These are phyloP conservation scores for Sporodiniella umbellata DNA, from an alignment of 371 early-diverging fungal species.

Conservation along the genomic window DNA sequence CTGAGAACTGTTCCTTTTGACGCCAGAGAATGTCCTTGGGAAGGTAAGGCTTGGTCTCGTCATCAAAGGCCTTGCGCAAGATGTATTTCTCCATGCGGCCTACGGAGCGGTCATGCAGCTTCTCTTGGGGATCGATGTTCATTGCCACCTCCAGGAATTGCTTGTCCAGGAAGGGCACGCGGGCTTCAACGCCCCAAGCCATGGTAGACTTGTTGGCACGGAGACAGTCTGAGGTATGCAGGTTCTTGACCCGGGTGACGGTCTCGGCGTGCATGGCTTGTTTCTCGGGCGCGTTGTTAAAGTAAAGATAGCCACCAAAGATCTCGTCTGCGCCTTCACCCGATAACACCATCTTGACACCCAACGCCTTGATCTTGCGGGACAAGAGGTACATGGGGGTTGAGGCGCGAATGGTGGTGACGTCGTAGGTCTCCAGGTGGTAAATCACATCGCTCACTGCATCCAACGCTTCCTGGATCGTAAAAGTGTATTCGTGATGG, in stretches of 20 bases:
- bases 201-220: constrained; percentile 97
- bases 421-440: constrained; percentile 97
- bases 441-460: constrained; percentile 93
- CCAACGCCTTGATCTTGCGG: constrained; percentile 95
- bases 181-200: constrained; percentile 97
- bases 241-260: constrained; percentile 87
- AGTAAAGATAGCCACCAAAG: constrained; percentile 97
- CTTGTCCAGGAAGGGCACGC: constrained; percentile 93
- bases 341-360: constrained; percentile 97
- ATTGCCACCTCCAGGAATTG: constrained; percentile 84
- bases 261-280: constrained; percentile 85
- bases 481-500: constrained; percentile 96
- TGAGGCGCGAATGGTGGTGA: constrained; percentile 97
- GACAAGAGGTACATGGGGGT: constrained; percentile 97
- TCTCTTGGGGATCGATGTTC: constrained; percentile 76
- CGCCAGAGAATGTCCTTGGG: constrained; percentile 90
- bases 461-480: constrained; percentile 93
- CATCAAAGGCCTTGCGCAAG: constrained; percentile 80
- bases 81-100: constrained; percentile 85
- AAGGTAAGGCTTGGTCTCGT: constrained; percentile 77
- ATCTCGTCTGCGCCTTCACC: constrained; percentile 97
- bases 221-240: constrained; percentile 90
- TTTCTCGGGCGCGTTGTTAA: constrained; percentile 86
- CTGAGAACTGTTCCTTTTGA: constrained; percentile 97
- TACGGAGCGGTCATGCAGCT: constrained; percentile 61